Conservation (phyloP, 176 grass and related monocot species). For the Oryza rufipogon region DNA sequence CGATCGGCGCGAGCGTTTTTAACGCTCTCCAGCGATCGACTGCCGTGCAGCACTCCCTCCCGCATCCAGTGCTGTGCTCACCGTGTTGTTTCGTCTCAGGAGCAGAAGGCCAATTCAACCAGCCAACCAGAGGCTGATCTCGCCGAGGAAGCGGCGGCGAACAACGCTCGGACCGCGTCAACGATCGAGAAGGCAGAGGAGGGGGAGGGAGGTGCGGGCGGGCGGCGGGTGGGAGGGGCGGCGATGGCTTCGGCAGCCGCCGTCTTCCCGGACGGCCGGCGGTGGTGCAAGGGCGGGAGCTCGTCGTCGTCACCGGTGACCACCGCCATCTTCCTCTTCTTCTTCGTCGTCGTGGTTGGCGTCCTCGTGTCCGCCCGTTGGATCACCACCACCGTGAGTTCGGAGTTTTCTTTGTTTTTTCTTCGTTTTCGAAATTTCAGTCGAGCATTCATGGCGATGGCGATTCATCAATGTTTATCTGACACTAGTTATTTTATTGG, state of each 20-base stretch:
- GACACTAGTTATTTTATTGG: not conserved
- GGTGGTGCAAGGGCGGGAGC: slow-evolving; percentile 40
- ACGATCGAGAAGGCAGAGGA: not conserved
- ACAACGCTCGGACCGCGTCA: not conserved
- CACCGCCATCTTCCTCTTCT: slow-evolving; percentile 59
- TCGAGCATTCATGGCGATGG: not conserved
- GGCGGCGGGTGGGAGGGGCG: not conserved
- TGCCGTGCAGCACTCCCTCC: not conserved
- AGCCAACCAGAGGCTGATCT: not conserved
- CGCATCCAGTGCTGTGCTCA: not conserved
- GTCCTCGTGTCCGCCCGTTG: slow-evolving; percentile 57
- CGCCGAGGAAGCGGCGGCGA: not conserved
- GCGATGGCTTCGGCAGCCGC: slow-evolving; percentile 41
- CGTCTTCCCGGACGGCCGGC: slow-evolving; percentile 29
- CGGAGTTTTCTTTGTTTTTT: not conserved
- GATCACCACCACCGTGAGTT: slow-evolving; percentile 61
- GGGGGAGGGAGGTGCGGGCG: slow-evolving; percentile 1
- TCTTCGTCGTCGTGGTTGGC: slow-evolving; percentile 59
- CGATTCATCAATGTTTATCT: not conserved
- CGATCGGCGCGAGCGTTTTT: slow-evolving; percentile 18
- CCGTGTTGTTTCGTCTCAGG: slow-evolving; percentile 5
- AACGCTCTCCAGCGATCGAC: slow-evolving; percentile 1
- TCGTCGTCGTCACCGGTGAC: slow-evolving; percentile 39
- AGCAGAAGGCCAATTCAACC: not conserved
- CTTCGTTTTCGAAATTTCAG: not conserved